phyloP scores from a whole-genome alignment of 208 protist species.

The Crithidia bombi region DNA sequence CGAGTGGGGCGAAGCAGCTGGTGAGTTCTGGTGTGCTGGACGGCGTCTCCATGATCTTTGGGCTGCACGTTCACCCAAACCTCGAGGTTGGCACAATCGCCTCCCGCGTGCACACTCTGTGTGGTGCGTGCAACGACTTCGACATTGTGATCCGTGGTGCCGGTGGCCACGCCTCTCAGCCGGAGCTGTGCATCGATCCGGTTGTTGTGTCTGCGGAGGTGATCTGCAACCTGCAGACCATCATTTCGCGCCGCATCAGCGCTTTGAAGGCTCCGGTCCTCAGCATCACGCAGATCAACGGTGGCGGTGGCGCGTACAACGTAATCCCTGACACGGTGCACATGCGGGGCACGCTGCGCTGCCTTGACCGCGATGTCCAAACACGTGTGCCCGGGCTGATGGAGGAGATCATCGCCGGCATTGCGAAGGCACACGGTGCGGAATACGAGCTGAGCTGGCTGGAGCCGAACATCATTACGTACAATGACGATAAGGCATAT shows the following conservation, averaged over 20 bases:
- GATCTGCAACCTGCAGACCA: slow-evolving; percentile 62
- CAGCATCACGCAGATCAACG: slow-evolving; percentile 58
- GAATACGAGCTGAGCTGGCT: slow-evolving; percentile 68
- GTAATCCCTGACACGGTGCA: slow-evolving; percentile 75
- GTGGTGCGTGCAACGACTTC: slow-evolving; percentile 67
- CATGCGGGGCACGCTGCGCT: slow-evolving; percentile 70
- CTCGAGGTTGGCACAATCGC: slow-evolving; percentile 29
- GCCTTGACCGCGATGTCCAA: slow-evolving; percentile 44
- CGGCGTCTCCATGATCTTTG: slow-evolving; percentile 70
- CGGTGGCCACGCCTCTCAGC: slow-evolving; percentile 73
- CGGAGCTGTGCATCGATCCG: slow-evolving; percentile 69
- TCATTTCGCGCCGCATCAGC: slow-evolving; percentile 68
- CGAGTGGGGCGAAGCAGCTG: slow-evolving; percentile 64
- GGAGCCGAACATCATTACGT: slow-evolving; percentile 84
- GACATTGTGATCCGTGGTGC: slow-evolving; percentile 68
- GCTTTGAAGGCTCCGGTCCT: slow-evolving; percentile 63
- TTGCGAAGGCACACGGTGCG: slow-evolving; percentile 54
- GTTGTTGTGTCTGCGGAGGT: slow-evolving; percentile 68
- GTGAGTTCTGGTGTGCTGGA: slow-evolving; percentile 54
- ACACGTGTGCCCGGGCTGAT: neutral
- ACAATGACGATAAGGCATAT: slow-evolving; percentile 71
- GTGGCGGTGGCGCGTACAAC: slow-evolving; percentile 67
- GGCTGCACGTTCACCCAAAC: slow-evolving; percentile 44
- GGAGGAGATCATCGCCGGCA: slow-evolving; percentile 10
- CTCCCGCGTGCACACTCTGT: slow-evolving; percentile 41